These are phyloP conservation scores for Syzygium aromaticum DNA, from an alignment of 345 rosid species.

Conservation along the genomic window DNA sequence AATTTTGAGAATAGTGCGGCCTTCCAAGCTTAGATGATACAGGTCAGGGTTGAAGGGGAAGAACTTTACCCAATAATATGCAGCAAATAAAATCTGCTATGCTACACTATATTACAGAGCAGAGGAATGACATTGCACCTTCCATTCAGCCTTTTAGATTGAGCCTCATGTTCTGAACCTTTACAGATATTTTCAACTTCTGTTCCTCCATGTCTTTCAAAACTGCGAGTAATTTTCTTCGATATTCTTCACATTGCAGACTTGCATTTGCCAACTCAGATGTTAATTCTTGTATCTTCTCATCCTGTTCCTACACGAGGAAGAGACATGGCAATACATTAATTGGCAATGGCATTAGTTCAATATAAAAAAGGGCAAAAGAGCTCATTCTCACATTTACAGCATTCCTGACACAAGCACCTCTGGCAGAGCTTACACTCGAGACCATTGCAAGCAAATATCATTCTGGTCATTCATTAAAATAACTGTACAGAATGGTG, in stretches of 20 bases:
- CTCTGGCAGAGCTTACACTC: background rate
- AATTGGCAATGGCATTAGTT: background rate
- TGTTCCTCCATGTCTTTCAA: conserved; percentile 42
- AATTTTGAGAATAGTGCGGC: background rate
- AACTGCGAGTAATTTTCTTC: conserved; percentile 29
- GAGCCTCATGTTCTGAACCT: conserved; percentile 34
- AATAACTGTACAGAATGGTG: background rate
- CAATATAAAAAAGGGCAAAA: background rate
- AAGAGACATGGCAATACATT: background rate
- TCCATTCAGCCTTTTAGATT: conserved; percentile 21
- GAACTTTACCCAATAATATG: background rate
- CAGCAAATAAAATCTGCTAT: background rate
- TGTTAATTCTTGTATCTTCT: conserved; percentile 22
- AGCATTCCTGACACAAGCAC: background rate
- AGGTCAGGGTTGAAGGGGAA: background rate
- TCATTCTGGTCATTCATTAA: background rate
- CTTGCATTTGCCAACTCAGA: conserved; percentile 27
- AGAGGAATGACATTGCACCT: background rate
- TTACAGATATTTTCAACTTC: conserved; percentile 33
- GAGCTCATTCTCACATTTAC: background rate
- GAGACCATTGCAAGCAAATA: background rate
- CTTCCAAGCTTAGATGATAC: background rate
- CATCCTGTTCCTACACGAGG: conserved; percentile 30
- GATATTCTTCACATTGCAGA: conserved; percentile 34
- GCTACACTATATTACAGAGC: background rate